Conservation (phyloP, 805 yeast genomes). For the Yamadazyma paraphyllophila region DNA sequence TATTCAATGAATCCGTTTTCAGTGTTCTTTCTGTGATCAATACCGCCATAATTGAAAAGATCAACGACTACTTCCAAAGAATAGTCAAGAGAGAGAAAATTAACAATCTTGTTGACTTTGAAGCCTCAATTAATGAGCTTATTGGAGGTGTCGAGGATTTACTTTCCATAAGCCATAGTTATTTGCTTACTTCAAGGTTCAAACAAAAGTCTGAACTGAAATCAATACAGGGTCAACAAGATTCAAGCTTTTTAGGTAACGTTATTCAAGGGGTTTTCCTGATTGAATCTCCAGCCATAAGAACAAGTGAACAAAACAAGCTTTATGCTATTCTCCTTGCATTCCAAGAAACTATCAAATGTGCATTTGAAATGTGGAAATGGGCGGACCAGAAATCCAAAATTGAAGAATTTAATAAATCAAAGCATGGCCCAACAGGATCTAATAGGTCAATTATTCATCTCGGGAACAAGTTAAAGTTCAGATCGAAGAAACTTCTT, state of each 20-base stretch:
- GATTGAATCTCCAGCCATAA: slow-evolving; percentile 58
- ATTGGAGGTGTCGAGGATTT: slow-evolving; percentile 67
- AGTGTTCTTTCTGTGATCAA: slow-evolving; percentile 54
- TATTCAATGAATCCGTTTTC: slow-evolving; percentile 52
- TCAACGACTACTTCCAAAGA: slow-evolving; percentile 29
- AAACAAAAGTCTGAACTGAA: slow-evolving; percentile 17
- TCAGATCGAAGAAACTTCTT: slow-evolving; percentile 62
- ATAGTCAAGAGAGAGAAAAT: slow-evolving; percentile 18
- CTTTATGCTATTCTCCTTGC: slow-evolving; percentile 58
- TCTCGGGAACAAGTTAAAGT: slow-evolving; percentile 61
- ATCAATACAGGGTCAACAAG: slow-evolving; percentile 16
- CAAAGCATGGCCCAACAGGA: background rate
- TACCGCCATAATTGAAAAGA: slow-evolving; percentile 46
- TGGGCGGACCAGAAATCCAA: slow-evolving; percentile 50
- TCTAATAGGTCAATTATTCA: slow-evolving; percentile 26
- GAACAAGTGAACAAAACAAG: slow-evolving; percentile 51
- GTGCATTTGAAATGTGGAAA: slow-evolving; percentile 66
- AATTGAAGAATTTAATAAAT: slow-evolving; percentile 13
- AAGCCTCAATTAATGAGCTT: slow-evolving; percentile 39
- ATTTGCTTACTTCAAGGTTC: slow-evolving; percentile 37
- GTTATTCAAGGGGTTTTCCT: slow-evolving; percentile 79
- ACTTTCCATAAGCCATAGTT: slow-evolving; percentile 56
- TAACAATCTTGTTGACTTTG: slow-evolving; percentile 30
- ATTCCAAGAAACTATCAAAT: slow-evolving; percentile 55
- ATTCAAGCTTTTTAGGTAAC: slow-evolving; percentile 52